Percentiles rank a stretch among this genome's conserved stretches.
Conservation (phyloP, 2,329 filamentous ascomycete genomes). For the Stromatinia cepivora region DNA sequence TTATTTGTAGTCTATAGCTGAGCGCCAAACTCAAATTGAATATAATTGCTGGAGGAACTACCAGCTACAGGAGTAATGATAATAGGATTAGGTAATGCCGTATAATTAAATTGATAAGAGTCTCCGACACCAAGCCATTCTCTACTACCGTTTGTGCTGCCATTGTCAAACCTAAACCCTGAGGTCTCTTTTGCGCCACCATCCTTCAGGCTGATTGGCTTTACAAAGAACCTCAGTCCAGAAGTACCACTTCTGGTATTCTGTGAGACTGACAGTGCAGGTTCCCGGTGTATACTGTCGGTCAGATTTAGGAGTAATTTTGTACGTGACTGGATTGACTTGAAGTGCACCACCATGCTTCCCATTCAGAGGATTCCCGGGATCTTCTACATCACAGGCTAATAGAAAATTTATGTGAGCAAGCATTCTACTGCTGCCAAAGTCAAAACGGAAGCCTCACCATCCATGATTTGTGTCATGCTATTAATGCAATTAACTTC, state of each 20-base stretch:
- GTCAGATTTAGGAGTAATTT: not conserved
- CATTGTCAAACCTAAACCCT: not conserved
- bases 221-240: not conserved
- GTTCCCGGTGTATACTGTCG: not conserved
- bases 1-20: not conserved
- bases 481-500: not conserved
- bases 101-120: not conserved
- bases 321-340: not conserved
- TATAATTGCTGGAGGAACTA: not conserved
- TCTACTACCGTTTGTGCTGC: not conserved
- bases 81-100: not conserved
- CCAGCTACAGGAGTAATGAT: not conserved
- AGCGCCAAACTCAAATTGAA: not conserved
- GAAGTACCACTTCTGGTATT: no score
- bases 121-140: not conserved
- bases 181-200: not conserved
- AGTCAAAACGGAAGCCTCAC: not conserved
- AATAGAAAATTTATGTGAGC: not conserved
- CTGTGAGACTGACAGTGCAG: not conserved
- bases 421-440: fast-evolving
- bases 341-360: not conserved
- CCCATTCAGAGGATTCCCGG: not conserved
- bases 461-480: not conserved
- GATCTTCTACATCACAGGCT: not conserved
- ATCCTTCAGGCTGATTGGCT: not conserved